Percentiles rank a stretch among this genome's conserved stretches.
These are phyloP conservation scores for Puccinia triticina DNA, from an alignment of 1,284 basidiomycete genomes.

Conservation along the genomic window DNA sequence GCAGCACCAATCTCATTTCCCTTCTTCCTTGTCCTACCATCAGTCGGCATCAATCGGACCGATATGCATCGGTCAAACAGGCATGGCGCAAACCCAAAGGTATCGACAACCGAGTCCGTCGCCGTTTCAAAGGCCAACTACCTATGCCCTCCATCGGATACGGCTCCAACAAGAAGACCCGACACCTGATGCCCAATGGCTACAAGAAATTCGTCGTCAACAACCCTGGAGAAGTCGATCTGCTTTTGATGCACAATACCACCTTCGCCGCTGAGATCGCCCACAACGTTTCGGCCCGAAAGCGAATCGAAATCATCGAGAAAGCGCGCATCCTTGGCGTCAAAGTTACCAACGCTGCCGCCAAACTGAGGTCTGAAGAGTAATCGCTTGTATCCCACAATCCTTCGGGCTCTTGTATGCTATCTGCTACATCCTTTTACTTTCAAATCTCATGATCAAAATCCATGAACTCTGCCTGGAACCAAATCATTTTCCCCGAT, in stretches of 20 bases:
- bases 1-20: background rate
- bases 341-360: constrained; percentile 88
- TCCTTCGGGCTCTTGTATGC: constrained; percentile 11
- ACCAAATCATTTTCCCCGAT: too few relatives aligned
- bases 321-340: constrained; percentile 56
- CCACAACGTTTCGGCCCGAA: constrained; percentile 94
- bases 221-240: constrained; percentile 87
- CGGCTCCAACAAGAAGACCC: constrained; percentile 71
- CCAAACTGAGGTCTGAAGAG: constrained; percentile 95
- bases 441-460: background rate
- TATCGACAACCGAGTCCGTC: constrained; percentile 67
- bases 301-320: constrained; percentile 89
- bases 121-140: constrained; percentile 92
- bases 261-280: constrained; percentile 95
- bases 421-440: constrained; percentile 18
- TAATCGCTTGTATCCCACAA: background rate
- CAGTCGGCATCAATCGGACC: constrained; percentile 94
- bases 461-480: background rate
- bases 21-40: background rate
- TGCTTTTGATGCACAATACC: constrained; percentile 97
- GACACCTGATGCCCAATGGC: constrained; percentile 89
- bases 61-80: constrained; percentile 92
- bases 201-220: constrained; percentile 90
- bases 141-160: constrained; percentile 77
- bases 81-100: constrained; percentile 75